Evolutionary conservation across 352 stramenopile species (phyloP), one percentile per base, ranked within the genome.

Genomic region (Phytophthora macrochlamydospora): DNA sequence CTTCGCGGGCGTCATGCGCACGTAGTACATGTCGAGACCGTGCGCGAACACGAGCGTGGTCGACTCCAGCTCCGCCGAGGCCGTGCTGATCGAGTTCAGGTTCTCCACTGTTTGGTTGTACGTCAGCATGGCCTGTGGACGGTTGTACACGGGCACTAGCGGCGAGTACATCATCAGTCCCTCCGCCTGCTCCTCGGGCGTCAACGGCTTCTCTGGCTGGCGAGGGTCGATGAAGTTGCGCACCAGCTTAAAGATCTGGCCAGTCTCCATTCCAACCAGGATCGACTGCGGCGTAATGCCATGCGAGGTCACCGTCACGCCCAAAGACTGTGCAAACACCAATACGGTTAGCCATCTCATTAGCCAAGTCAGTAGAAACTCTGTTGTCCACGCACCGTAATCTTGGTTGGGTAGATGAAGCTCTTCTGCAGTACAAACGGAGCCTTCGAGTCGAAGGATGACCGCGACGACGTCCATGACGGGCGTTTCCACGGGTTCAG

Each of bases 261-360:
- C 93, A 52, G 83, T 97, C 29, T 95, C 90, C 81, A 99, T 90
- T 11, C 85, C 91, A 11, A 98, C 78, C 40, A 99, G 71, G 43
- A 99, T 75, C 50, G 96, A 92, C 68, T 98, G 96, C 14, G 92
- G 90, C 7, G 96, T 98, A 72, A 99, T 99, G 46, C 97, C 97
- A 55, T 90, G 87, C 44, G 86, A 82, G 8, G 97, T 99, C 31
- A 93, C 78, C 2, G 97, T 99, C 11, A 98, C 87, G 51, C 92
- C 92, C 38, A 99, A 70, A 9, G 93, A 85, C 82, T 82, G 46
- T 28, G 51, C 32, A 56, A 13, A 2, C 13, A 65, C 38, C 8
- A 62, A 46, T 32, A 38, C 29, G 9, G 33, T 12, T 59, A 31
- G 0, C 11, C 24, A 51, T 32, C 6, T 7, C 8, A n/a, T 31